Evolutionary conservation across 2,329 filamentous ascomycete species (phyloP).

Genomic region (Phaeosphaeria sp.): DNA sequence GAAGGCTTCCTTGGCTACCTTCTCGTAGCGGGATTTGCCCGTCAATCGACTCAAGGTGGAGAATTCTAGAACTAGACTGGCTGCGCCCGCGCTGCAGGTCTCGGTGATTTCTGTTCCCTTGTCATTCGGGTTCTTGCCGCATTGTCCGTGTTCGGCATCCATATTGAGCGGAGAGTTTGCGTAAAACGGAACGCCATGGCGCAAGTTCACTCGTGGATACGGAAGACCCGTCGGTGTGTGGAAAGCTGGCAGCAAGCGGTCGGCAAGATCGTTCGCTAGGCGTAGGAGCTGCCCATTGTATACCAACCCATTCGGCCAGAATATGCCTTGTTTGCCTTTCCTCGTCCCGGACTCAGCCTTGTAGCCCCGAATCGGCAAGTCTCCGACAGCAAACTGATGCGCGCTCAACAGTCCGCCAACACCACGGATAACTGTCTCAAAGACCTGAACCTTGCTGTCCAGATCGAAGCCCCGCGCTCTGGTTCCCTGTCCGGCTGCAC

Average conservation of each 20-base stretch:
- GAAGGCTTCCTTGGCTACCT: conserved; percentile 87
- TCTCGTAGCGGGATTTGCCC: conserved; percentile 86
- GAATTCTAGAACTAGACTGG: conserved; percentile 92
- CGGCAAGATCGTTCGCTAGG: conserved; percentile 84
- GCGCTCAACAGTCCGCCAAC: conserved; percentile 90
- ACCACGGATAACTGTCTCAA: conserved; percentile 95
- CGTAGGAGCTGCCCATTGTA: conserved; percentile 91
- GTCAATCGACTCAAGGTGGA: conserved; percentile 88
- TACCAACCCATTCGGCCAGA: conserved; percentile 76
- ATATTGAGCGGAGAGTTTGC: conserved; percentile 80
- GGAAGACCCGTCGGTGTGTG: conserved; percentile 90
- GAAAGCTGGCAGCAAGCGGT: conserved; percentile 88
- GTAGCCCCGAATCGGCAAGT: conserved; percentile 85
- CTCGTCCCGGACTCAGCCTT: conserved; percentile 54
- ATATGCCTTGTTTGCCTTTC: conserved; percentile 56
- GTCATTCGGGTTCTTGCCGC: conserved; percentile 53
- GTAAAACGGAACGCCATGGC: conserved; percentile 91
- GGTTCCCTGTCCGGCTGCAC: conserved; percentile 71
- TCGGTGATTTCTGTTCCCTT: conserved; percentile 79
- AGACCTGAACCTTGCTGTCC: conserved; percentile 98
- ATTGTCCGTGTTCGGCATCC: conserved; percentile 57
- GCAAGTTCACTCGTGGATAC: conserved; percentile 91
- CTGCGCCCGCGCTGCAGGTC: conserved; percentile 96
- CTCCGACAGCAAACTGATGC: conserved; percentile 90
- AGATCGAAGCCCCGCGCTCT: conserved; percentile 86